Percentiles rank a stretch among this genome's conserved stretches.
These are phyloP conservation scores for Filobasidium uniguttulatum DNA, from an alignment of 1,284 basidiomycete genomes.

Conservation along the genomic window DNA sequence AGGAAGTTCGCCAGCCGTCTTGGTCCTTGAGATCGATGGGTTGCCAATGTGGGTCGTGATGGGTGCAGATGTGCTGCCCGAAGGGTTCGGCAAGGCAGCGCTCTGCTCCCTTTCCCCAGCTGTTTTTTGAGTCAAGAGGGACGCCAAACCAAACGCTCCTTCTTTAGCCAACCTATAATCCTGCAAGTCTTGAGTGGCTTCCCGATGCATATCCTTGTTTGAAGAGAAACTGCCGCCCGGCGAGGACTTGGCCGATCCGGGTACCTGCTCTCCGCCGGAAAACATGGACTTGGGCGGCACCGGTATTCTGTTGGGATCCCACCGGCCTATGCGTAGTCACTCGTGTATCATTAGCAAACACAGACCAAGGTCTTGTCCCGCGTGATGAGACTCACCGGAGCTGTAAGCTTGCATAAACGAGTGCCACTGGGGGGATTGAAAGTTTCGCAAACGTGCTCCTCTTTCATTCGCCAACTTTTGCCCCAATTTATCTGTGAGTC, in stretches of 20 bases:
- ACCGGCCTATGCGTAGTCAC: constrained; percentile 31
- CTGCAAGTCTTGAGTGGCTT: neutral
- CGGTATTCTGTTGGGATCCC: constrained; percentile 65
- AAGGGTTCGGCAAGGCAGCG: neutral
- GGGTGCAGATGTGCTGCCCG: neutral
- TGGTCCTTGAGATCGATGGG: neutral
- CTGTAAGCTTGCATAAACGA: constrained; percentile 13
- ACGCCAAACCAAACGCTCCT: constrained; percentile 9
- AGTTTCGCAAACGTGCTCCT: neutral
- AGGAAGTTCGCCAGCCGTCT: neutral
- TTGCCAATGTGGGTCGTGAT: neutral
- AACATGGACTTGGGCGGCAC: constrained; percentile 42
- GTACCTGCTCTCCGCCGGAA: constrained; percentile 16
- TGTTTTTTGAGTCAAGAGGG: neutral
- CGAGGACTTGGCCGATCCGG: constrained; percentile 5
- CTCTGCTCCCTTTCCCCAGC: neutral
- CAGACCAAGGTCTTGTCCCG: neutral
- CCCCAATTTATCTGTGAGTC: neutral
- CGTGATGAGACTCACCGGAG: constrained; percentile 2
- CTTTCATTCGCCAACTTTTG: neutral
- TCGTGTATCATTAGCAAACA: neutral
- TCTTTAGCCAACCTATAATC: constrained; percentile 5
- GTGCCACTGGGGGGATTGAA: constrained; percentile 9
- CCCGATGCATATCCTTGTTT: neutral
- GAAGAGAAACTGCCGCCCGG: neutral